Evolutionary conservation across 1,284 basidiomycete species (phyloP), one percentile per base, ranked within the genome.

Genomic region (Mycosarcoma maydis): DNA sequence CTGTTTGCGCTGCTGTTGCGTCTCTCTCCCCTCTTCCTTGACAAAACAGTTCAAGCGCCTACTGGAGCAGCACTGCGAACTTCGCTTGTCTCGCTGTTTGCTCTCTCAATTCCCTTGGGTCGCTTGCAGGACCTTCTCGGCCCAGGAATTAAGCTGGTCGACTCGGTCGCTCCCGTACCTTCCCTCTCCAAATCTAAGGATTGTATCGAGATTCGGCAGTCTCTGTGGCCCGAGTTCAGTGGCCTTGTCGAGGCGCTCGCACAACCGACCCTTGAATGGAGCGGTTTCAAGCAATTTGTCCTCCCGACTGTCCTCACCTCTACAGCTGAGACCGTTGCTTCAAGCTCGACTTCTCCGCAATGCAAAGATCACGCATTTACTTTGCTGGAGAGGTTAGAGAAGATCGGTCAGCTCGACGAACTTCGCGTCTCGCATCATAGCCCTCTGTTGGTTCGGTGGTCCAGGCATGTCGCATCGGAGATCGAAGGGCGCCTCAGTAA

Each of bases 41-140:
- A 59, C n/a, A 19, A 41, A 6, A 23, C 48, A 16, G 38, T 64
- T 10, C 60, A 64, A 33, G 37, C 44, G 8, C 41, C 38, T 17
- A 36, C 50, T 7, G 60, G 60, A 11, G 56, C 49, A 8, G 60
- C 50, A 10, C 49, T 75, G 17, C 51, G 46, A 6, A 60, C 45
- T 3, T 61, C 69, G 9, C 48, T 75, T 22, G 49, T 76, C 42
- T 65, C 62, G n/a, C 57, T 81, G 4, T 34, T 78, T 2, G 54
- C 59, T 4, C 34, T 80, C 22, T 32, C 57, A 4, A 34, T 81
- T 6, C 80, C 79, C 6, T 55, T 72, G 4, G 79, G 76, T 3
- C 64, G 79, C 11, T 59, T 81, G 14, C 78, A 77, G 48, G 80
- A 81, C 39, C 61, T 79, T 26, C 64, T 79, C n/a, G 71, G 76